Percentiles rank a stretch among this genome's conserved stretches.
Evolutionary conservation across 2,329 filamentous ascomycete genomes (phyloP).

Genomic region (Colletotrichum tropicale): DNA sequence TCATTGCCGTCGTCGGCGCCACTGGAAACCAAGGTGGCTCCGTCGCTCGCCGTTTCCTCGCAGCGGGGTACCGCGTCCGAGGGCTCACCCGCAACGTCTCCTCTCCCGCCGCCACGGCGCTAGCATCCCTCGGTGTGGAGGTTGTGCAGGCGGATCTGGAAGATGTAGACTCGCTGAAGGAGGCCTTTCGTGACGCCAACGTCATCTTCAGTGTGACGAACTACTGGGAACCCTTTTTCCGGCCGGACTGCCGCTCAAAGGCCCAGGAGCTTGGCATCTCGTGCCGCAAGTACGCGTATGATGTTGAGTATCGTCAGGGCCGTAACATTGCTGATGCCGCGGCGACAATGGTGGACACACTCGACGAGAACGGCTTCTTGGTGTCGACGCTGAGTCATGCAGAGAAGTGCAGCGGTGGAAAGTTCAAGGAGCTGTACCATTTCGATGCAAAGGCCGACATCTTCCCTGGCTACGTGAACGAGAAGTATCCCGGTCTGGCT

Average conservation of each 20-base stretch:
- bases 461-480: slow-evolving; percentile 49
- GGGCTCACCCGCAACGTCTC: slow-evolving; percentile 50
- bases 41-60: slow-evolving; percentile 51
- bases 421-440: slow-evolving; percentile 54
- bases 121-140: slow-evolving; percentile 41
- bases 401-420: slow-evolving; percentile 47
- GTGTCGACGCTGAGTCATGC: slow-evolving; percentile 57
- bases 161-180: slow-evolving; percentile 40
- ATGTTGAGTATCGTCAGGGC: slow-evolving; percentile 55
- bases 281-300: slow-evolving; percentile 48
- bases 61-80: slow-evolving; percentile 47
- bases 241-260: slow-evolving; percentile 42
- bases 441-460: slow-evolving; percentile 58
- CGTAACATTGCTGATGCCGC: slow-evolving; percentile 62
- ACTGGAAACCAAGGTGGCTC: slow-evolving; percentile 58
- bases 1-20: slow-evolving; percentile 50
- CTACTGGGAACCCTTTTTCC: slow-evolving; percentile 58
- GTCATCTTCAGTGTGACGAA: slow-evolving; percentile 61
- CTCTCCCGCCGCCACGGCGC: slow-evolving; percentile 42
- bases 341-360: slow-evolving; percentile 38
- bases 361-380: slow-evolving; percentile 53
- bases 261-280: slow-evolving; percentile 42
- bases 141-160: slow-evolving; percentile 46
- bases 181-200: slow-evolving; percentile 48
- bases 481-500: slow-evolving; percentile 46